These are phyloP conservation scores for Polytrichum commune DNA, from an alignment of 225 moss, liverwort and hornwort species.

Conservation along the genomic window DNA sequence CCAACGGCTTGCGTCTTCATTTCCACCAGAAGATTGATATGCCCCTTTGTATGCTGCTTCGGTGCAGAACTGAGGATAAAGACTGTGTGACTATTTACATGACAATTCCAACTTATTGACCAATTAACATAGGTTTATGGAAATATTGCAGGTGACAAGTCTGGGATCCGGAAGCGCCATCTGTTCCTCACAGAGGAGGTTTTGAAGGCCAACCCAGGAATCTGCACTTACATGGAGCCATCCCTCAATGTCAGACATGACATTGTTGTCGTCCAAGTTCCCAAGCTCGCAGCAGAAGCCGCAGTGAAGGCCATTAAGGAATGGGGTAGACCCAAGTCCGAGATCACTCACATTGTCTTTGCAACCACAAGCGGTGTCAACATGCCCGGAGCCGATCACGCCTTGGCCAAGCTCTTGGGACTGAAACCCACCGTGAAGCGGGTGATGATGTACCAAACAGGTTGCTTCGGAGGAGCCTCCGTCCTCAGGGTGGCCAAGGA, in stretches of 20 bases:
- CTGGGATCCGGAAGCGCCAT: slow-evolving; percentile 2
- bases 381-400: slow-evolving; percentile 12
- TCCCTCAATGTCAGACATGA: slow-evolving; percentile 15
- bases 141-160: slow-evolving; percentile 17
- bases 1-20: no score
- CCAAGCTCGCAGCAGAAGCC: slow-evolving; percentile 8
- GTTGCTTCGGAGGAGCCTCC: slow-evolving; percentile 31
- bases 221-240: slow-evolving; percentile 14
- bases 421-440: slow-evolving; percentile 19
- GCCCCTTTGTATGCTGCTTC: no score
- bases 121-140: no score
- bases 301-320: slow-evolving; percentile 7
- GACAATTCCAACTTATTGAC: no score
- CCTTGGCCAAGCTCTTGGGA: slow-evolving; percentile 9
- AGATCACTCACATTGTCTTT: slow-evolving; percentile 13
- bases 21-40: no score
- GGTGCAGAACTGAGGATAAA: no score
- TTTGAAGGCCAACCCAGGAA: slow-evolving; percentile 7
- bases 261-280: slow-evolving; percentile 11
- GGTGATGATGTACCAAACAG: slow-evolving; percentile 38
- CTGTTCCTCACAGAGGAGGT: slow-evolving; percentile 8
- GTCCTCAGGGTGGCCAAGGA: slow-evolving; percentile 32
- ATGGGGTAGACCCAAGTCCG: slow-evolving; percentile 12
- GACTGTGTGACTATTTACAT: no score
- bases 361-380: slow-evolving; percentile 6